phyloP scores from a whole-genome alignment of 495 filamentous ascomycete species.

The Cercophora samala region DNA sequence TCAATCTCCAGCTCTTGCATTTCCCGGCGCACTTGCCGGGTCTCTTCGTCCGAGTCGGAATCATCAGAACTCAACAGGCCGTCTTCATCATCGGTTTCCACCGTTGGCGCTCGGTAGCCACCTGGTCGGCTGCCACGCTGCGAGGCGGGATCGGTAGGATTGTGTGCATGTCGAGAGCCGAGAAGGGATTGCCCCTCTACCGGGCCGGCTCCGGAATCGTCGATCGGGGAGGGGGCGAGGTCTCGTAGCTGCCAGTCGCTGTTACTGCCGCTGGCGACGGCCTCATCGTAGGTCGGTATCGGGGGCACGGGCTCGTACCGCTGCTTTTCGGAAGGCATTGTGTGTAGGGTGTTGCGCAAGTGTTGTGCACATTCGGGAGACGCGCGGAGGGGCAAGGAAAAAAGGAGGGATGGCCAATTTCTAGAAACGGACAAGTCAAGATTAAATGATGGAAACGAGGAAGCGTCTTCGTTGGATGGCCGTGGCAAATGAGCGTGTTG shows the following conservation, averaged over 20 bases:
- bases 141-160: slow-evolving; percentile 23
- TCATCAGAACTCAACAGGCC: slow-evolving; percentile 40
- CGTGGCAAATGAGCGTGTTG: slow-evolving; percentile 22
- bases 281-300: slow-evolving; percentile 95
- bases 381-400: background rate
- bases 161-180: slow-evolving; percentile 37
- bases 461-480: slow-evolving; percentile 8
- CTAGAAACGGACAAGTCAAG: background rate
- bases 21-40: slow-evolving; percentile 66
- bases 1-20: slow-evolving; percentile 88
- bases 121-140: slow-evolving; percentile 38
- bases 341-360: slow-evolving; percentile 13
- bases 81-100: slow-evolving; percentile 58
- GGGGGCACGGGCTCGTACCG: slow-evolving; percentile 64
- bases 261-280: slow-evolving; percentile 48
- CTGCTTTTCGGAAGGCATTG: slow-evolving; percentile 46
- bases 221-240: slow-evolving; percentile 35
- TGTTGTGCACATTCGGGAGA: slow-evolving; percentile 23
- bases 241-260: slow-evolving; percentile 21
- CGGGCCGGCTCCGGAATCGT: slow-evolving; percentile 27
- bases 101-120: slow-evolving; percentile 72
- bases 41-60: slow-evolving; percentile 41
- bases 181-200: slow-evolving; percentile 60
- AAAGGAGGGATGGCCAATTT: slow-evolving; percentile 2
- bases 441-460: slow-evolving; percentile 2